Conservation (phyloP, 2,329 filamentous ascomycete genomes). For the Trichoderma sp. region DNA sequence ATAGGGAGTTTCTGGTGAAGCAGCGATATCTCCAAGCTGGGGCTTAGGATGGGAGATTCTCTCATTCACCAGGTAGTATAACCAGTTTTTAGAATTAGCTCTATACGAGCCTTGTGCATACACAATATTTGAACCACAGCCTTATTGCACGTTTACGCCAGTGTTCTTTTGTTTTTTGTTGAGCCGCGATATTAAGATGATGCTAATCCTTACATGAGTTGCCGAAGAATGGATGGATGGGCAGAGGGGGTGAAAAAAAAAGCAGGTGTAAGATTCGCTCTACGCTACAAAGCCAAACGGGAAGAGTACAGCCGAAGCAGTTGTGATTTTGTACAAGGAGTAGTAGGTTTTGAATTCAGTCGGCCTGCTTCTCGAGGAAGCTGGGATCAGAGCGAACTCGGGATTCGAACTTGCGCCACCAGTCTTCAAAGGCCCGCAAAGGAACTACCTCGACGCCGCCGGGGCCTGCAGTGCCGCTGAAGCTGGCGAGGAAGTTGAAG, state of each 20-base stretch:
- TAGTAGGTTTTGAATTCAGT: conserved; percentile 23
- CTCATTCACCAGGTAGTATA: background rate
- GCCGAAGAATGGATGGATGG: background rate
- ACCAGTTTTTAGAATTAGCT: background rate
- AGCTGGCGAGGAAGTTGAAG: conserved; percentile 93
- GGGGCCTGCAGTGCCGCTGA: conserved; percentile 64
- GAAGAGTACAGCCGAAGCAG: background rate
- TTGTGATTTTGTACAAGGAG: background rate
- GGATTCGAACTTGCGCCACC: conserved; percentile 96
- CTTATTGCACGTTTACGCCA: background rate
- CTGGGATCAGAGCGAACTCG: conserved; percentile 81
- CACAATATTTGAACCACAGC: background rate
- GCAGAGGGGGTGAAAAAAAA: background rate
- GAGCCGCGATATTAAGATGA: background rate
- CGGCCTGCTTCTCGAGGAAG: conserved; percentile 71
- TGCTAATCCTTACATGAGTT: background rate
- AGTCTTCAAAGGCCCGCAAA: conserved; percentile 92
- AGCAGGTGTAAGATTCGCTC: background rate
- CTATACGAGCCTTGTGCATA: background rate
- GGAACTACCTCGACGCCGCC: conserved; percentile 82
- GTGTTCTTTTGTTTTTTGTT: background rate
- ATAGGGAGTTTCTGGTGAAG: background rate
- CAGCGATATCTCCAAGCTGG: background rate
- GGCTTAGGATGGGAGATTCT: background rate
- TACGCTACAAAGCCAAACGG: background rate